Conservation (phyloP, 768 basidiomycete genomes). For the Clavaria fumosa region DNA sequence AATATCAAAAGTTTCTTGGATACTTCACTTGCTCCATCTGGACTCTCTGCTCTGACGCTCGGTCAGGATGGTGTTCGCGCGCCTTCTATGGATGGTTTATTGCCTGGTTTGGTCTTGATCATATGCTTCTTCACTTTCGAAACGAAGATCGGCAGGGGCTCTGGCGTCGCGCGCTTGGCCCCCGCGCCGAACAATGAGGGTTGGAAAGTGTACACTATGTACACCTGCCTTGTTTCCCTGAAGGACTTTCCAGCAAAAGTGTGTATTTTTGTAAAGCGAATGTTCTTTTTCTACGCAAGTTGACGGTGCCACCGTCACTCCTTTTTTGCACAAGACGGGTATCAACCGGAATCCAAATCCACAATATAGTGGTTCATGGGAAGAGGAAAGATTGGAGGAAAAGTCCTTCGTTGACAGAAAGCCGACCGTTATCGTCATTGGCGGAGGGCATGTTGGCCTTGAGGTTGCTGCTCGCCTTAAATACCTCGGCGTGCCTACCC, state of each 20-base stretch:
- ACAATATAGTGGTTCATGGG: conserved; percentile 31
- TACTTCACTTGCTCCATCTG: conserved; percentile 25
- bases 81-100: conserved; percentile 10
- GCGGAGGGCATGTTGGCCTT: conserved; percentile 10
- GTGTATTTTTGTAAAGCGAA: conserved; percentile 27
- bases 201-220: conserved; percentile 42
- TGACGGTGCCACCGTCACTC: too few relatives aligned
- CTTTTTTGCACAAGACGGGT: conserved; percentile 8
- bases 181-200: conserved; percentile 23
- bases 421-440: conserved; percentile 42
- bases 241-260: conserved; percentile 27
- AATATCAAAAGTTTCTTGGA: conserved; percentile 29
- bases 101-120: conserved; percentile 30
- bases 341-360: conserved; percentile 1
- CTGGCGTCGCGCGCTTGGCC: conserved; percentile 35
- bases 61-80: background rate
- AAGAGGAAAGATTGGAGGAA: conserved; percentile 24
- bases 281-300: conserved; percentile 18
- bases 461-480: background rate
- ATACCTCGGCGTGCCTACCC: conserved; percentile 9
- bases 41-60: conserved; percentile 12
- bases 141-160: conserved; percentile 27
- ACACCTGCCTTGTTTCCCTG: conserved; percentile 36
- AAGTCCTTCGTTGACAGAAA: conserved; percentile 29
- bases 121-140: conserved; percentile 33